Conservation (phyloP, 2,329 filamentous ascomycete genomes). For the Diaporthe helianthi region DNA sequence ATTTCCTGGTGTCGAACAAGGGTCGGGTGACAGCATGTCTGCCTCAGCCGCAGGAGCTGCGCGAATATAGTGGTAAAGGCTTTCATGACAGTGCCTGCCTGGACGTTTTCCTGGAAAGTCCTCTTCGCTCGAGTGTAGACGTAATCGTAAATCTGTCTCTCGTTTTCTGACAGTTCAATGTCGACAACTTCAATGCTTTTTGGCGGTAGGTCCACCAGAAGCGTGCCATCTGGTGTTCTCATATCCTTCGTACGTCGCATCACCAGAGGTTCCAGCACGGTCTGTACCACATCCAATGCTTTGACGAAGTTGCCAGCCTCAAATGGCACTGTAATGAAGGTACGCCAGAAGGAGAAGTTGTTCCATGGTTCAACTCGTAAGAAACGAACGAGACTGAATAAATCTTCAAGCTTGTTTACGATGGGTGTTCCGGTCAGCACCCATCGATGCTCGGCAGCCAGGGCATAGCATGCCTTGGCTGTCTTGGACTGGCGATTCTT, state of each 20-base stretch:
- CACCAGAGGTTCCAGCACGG: conserved; percentile 93
- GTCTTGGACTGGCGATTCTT: conserved; percentile 92
- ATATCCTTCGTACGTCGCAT: conserved; percentile 96
- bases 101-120: conserved; percentile 84
- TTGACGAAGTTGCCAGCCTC: conserved; percentile 94
- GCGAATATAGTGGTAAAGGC: conserved; percentile 97
- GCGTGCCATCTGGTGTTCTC: conserved; percentile 84
- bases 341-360: conserved; percentile 99
- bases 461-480: conserved; percentile 91
- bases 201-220: conserved; percentile 80
- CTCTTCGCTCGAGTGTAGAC: conserved; percentile 84
- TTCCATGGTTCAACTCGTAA: conserved; percentile 96
- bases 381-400: conserved; percentile 93
- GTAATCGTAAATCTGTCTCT: conserved; percentile 91
- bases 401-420: conserved; percentile 91
- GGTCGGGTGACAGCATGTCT: conserved; percentile 92
- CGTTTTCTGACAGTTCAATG: conserved; percentile 82
- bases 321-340: conserved; percentile 96
- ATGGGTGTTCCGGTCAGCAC: conserved; percentile 94
- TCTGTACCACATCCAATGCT: conserved; percentile 95
- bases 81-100: conserved; percentile 91
- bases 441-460: conserved; percentile 88
- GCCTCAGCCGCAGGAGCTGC: conserved; percentile 89
- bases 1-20: conserved; percentile 85
- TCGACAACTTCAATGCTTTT: conserved; percentile 86